Percentiles rank a stretch among this genome's conserved stretches.
Conservation (phyloP, 306 rosid genomes). For the Mucuna pruriens region DNA sequence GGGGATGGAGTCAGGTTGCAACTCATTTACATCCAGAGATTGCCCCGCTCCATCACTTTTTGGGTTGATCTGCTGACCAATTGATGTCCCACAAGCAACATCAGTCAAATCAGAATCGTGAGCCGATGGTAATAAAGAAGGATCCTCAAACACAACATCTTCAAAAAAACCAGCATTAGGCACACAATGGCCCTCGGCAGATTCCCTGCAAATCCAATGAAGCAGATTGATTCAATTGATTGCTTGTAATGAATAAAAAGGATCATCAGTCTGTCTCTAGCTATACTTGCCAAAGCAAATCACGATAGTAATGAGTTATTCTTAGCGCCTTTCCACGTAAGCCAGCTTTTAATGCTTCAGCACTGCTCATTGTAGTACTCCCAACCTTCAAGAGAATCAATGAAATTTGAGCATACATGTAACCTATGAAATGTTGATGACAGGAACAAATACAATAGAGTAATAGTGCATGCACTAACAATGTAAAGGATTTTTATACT, state of each 20-base stretch:
- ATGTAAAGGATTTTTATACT: not conserved
- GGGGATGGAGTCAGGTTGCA: slow-evolving; percentile 42
- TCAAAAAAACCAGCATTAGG: slow-evolving; percentile 91
- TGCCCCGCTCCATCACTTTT: slow-evolving; percentile 42
- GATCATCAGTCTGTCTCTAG: slow-evolving; percentile 23
- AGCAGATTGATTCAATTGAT: slow-evolving; percentile 13
- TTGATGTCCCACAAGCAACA: slow-evolving; percentile 47
- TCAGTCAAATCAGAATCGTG: slow-evolving; percentile 52
- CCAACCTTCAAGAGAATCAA: slow-evolving; percentile 69
- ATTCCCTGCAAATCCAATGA: slow-evolving; percentile 66
- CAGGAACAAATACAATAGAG: not conserved
- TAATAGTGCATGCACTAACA: not conserved
- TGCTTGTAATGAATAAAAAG: not conserved
- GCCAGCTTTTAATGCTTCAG: slow-evolving; percentile 80
- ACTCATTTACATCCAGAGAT: slow-evolving; percentile 47
- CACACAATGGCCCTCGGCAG: slow-evolving; percentile 70
- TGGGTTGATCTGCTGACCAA: slow-evolving; percentile 41
- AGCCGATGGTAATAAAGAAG: slow-evolving; percentile 51
- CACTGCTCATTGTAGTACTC: slow-evolving; percentile 84
- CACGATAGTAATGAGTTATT: slow-evolving; percentile 84
- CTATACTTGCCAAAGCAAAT: slow-evolving; percentile 79
- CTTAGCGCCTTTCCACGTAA: slow-evolving; percentile 90
- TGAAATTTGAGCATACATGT: not conserved
- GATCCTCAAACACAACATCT: slow-evolving; percentile 88
- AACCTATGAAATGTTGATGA: not conserved